Conservation (phyloP, 108 stramenopile genomes). For the Conticribra weissflogii region DNA sequence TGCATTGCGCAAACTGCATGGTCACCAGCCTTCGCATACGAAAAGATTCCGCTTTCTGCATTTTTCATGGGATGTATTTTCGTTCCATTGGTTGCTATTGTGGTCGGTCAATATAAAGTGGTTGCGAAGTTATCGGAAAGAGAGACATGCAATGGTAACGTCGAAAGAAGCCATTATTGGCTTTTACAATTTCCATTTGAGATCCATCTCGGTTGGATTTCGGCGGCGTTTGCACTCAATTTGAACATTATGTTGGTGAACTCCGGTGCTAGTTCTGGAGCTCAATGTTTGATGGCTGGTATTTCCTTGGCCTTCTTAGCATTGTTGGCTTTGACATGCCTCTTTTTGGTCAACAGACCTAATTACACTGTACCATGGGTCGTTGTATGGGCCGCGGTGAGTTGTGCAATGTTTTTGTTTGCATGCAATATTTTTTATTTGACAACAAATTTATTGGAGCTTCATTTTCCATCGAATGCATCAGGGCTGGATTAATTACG, state of each 20-base stretch:
- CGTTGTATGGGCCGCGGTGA: conserved; percentile 65
- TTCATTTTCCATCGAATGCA: neutral
- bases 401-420: conserved; percentile 2
- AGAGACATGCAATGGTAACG: neutral
- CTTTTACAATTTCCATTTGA: conserved; percentile 52
- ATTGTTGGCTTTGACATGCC: conserved; percentile 37
- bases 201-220: conserved; percentile 38
- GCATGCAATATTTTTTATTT: neutral
- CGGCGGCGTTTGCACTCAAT: conserved; percentile 35
- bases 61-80: conserved; percentile 66
- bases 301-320: conserved; percentile 48
- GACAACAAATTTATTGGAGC: neutral
- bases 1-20: conserved; percentile 68
- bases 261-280: conserved; percentile 16
- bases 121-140: neutral
- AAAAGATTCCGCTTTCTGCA: conserved; percentile 46
- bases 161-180: conserved; percentile 49
- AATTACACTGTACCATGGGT: conserved; percentile 60
- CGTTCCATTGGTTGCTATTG: conserved; percentile 25
- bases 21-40: conserved; percentile 70
- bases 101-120: conserved; percentile 11
- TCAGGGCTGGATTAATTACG: conserved; percentile 45
- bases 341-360: conserved; percentile 24
- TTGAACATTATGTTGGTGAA: conserved; percentile 28
- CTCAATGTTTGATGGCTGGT: conserved; percentile 48